Base-by-base conservation (phyloP, 805 yeast genomes). In the Metschnikowia proteae region DNA sequence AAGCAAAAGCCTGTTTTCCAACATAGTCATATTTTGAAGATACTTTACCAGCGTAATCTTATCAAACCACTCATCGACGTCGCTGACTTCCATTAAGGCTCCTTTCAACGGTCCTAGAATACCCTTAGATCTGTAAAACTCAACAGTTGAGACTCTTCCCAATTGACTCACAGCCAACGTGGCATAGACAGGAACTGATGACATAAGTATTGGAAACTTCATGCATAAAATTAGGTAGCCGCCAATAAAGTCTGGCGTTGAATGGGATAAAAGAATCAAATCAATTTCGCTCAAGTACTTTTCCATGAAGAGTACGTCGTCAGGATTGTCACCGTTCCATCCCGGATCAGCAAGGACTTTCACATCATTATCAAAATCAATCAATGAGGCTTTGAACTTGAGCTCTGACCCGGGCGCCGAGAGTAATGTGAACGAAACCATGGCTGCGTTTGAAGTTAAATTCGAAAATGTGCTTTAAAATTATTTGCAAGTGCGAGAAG, bases 91-190 rank as follows among this genome's bases (percentile, higher is more conserved):
- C 53, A 86, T 64, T 6, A 73, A 58, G 3, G 86, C 80, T 10
- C 76, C 70, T 17, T 74, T 66, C 47, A 75, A 68, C 0, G 96
- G 92, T 0, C 97, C 97, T 35, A 87, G 68, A 0, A 89, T 60
- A 1, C 97, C 96, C 11, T 66, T 66, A 3, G 86, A 70, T 51
- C 95, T 68, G 62, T 90, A 94, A 29, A 80, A 70, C 57, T 94
- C 99, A n/a, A 88, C 80, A 0, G 96, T 85, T 4, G 95, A 75
- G 13, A 88, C 81, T 56, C 96, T 76, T 0, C 97, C 98, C 60
- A 94, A 70, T 59, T 88, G 91, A 9, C 84, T 75, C 1, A 91
- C 86, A 0, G 99, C 98, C n/a, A 89, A 67, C 0, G 99, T 92
- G 0, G 97, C 81, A 62, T 86, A 94, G 0, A 86, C 85, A 2